Conservation (phyloP, 1,284 basidiomycete species). For the Trametes versicolor region DNA sequence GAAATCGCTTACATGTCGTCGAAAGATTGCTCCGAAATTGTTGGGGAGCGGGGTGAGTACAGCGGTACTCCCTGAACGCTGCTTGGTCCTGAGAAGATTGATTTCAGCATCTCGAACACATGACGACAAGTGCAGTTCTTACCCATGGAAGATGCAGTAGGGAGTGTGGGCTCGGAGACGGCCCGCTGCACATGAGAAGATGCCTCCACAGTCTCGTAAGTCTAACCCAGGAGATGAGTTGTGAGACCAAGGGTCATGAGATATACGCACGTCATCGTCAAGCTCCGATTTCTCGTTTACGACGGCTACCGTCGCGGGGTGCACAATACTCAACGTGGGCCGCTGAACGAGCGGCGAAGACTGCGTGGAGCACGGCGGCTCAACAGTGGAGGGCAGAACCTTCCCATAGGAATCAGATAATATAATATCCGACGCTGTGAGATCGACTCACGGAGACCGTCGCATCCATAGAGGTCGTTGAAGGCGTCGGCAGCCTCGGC, state of each 20-base stretch:
- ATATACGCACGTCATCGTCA: conserved; percentile 27
- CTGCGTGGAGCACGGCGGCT: conserved; percentile 16
- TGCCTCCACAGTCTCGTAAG: conserved; percentile 32
- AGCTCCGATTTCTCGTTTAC: conserved; percentile 20
- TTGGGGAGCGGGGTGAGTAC: conserved; percentile 25
- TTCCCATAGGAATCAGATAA: neutral
- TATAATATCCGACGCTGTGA: neutral
- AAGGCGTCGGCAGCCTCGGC: conserved; percentile 7
- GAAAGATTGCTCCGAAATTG: conserved; percentile 26
- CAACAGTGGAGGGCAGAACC: conserved; percentile 17
- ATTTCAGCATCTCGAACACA: neutral
- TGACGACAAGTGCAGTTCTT: neutral
- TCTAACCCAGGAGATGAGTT: conserved; percentile 1
- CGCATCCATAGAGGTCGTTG: conserved; percentile 6
- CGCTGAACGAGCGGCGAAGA: conserved; percentile 24
- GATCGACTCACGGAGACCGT: neutral
- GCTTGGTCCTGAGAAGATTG: conserved; percentile 10
- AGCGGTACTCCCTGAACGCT: conserved; percentile 16
- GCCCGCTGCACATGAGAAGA: conserved; percentile 34
- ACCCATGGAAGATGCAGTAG: conserved; percentile 31
- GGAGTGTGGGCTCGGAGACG: conserved; percentile 33
- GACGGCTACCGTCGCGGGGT: neutral
- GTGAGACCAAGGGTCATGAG: neutral
- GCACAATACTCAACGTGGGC: conserved; percentile 12
- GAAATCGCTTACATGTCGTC: conserved; percentile 21